These are phyloP conservation scores for Lizonia empirigonia DNA, from an alignment of 2,329 filamentous ascomycete species.

Conservation along the genomic window DNA sequence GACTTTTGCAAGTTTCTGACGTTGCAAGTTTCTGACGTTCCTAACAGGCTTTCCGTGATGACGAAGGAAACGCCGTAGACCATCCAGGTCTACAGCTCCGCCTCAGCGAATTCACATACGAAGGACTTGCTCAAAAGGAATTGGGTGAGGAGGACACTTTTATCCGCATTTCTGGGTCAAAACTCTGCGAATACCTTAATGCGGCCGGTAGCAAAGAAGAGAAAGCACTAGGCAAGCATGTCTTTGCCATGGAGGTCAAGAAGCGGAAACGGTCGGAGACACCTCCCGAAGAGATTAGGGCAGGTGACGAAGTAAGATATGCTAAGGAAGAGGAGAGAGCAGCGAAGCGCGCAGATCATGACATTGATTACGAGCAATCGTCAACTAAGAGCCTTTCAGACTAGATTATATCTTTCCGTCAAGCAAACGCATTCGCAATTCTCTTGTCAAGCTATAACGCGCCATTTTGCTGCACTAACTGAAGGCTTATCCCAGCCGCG, in stretches of 20 bases:
- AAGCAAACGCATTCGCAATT: neutral
- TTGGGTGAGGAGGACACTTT: neutral
- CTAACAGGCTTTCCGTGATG: slow-evolving; percentile 33
- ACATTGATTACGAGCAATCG: slow-evolving; percentile 16
- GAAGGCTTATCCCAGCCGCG: no score
- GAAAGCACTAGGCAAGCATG: slow-evolving; percentile 4
- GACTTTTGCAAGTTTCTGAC: no score
- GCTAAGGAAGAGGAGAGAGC: slow-evolving; percentile 27
- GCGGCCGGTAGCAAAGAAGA: neutral
- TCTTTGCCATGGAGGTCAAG: slow-evolving; percentile 8
- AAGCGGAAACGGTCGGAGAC: slow-evolving; percentile 22
- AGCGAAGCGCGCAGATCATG: slow-evolving; percentile 20
- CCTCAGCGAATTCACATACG: slow-evolving; percentile 22
- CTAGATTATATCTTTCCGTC: neutral
- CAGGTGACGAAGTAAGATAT: slow-evolving; percentile 26
- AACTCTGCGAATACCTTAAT: neutral
- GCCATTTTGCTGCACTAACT: neutral
- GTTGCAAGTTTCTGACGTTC: no score
- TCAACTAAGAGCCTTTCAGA: slow-evolving; percentile 8
- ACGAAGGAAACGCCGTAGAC: slow-evolving; percentile 20
- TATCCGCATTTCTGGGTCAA: neutral
- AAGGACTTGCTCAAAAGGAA: slow-evolving; percentile 21
- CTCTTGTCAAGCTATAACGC: neutral
- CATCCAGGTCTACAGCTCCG: slow-evolving; percentile 19
- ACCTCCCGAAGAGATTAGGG: slow-evolving; percentile 20